phyloP scores from a whole-genome alignment of 768 basidiomycete genomes.

The Leccinum imitatum region DNA sequence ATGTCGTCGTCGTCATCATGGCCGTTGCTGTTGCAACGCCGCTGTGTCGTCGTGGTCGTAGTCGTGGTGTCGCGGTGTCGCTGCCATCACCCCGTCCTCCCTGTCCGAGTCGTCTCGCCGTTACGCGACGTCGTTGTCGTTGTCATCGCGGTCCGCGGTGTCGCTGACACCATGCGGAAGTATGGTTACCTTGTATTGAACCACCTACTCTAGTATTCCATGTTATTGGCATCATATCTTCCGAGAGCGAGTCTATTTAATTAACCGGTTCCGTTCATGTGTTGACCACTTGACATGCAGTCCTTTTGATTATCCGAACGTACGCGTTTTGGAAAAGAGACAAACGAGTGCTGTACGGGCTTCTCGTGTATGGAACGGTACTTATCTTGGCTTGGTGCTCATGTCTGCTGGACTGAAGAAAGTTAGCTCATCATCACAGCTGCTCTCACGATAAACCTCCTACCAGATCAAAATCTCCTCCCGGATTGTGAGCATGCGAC shows the following conservation, averaged over 20 bases:
- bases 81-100: too few relatives aligned
- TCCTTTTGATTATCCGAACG: background rate
- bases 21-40: too few relatives aligned
- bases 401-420: background rate
- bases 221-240: background rate
- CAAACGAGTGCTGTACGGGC: background rate
- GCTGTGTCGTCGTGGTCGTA: too few relatives aligned
- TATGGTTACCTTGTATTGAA: background rate
- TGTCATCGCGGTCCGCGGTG: too few relatives aligned
- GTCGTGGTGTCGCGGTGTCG: too few relatives aligned
- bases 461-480: background rate
- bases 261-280: background rate
- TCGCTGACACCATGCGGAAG: too few relatives aligned
- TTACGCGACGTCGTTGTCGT: too few relatives aligned
- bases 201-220: background rate
- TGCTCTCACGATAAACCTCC: background rate
- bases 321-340: background rate
- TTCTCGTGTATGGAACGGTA: background rate
- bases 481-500: background rate
- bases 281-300: background rate
- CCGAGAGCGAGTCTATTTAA: background rate
- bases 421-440: background rate
- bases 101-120: too few relatives aligned
- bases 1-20: too few relatives aligned
- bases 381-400: background rate